Base-by-base conservation (phyloP, 1,284 basidiomycete species). In the Phellopilus nigrolimitatus region DNA sequence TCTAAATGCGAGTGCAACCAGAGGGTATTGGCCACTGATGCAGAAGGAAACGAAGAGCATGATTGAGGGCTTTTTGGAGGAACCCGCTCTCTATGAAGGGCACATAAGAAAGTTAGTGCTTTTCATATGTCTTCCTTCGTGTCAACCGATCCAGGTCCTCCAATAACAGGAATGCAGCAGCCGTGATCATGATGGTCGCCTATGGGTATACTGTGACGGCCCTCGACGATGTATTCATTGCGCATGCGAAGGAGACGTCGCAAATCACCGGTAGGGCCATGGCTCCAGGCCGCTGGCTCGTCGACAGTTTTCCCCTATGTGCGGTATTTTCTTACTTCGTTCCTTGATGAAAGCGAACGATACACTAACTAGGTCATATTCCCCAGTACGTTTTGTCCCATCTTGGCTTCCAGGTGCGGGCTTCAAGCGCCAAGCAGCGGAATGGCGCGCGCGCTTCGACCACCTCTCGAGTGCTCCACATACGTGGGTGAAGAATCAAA, bases 221-320 rank as follows among this genome's bases (percentile, higher is more conserved):
- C 6, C 61, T 61, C 2, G 60, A 71, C 31, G 73, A 75, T 54
- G 63, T 59, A 0, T 73, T 75, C 51, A 67, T 75, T 43, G 56
- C 61, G n/a, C 61, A 71, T 3, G 70, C 69, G 0, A 69, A 74
- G 47, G 72, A 75, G 55, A 57, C 67, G 0, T 63, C 66, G 1
- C 67, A 65, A 38, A 71, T 75, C 41, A 70, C 71, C 17, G 68
- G 67, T 13, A 64, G 61, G 58, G 72, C 72, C 4, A 60, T 66
- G 47, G 60, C 66, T 9, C 72, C 71, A 19, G 73, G 73, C 13
- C 62, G 66, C 21, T 74, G 73, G 72, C 62, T 73, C 1, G 74
- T 75, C 0, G 72, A 76, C 59, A 69, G 68, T 43, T 65, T 64
- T 54, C 73, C 73, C 10, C 62, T 70, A 19, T 53, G 72, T 74